Percentiles rank a stretch among this genome's conserved stretches.
phyloP scores from a whole-genome alignment of 2,329 filamentous ascomycete genomes.

The Cladosporium sp. region DNA sequence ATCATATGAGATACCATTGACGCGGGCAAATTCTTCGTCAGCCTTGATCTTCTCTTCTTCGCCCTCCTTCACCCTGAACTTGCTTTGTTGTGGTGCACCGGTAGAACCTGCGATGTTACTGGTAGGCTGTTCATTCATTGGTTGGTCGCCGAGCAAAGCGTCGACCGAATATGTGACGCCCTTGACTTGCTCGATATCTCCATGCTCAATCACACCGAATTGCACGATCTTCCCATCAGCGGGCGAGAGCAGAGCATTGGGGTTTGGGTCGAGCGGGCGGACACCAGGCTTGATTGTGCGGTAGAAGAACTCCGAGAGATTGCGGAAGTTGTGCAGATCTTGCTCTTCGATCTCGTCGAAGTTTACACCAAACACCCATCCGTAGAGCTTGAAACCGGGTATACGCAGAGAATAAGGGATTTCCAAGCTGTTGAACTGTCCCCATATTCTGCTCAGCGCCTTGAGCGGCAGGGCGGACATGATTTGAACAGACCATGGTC shows the following conservation, averaged over 20 bases:
- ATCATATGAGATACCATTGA: slow-evolving; percentile 96
- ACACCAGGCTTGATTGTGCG: slow-evolving; percentile 86
- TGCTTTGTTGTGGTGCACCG: slow-evolving; percentile 38
- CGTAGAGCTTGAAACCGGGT: slow-evolving; percentile 89
- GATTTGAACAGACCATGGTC: slow-evolving; percentile 89
- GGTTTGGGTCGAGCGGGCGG: slow-evolving; percentile 79
- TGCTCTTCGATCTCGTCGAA: slow-evolving; percentile 81
- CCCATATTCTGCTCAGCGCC: slow-evolving; percentile 85
- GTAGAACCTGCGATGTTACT: slow-evolving; percentile 39
- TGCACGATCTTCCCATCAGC: slow-evolving; percentile 89
- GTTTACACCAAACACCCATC: slow-evolving; percentile 87
- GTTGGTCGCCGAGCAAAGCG: slow-evolving; percentile 70
- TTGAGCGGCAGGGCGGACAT: slow-evolving; percentile 93
- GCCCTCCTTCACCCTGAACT: slow-evolving; percentile 38
- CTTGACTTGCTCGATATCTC: slow-evolving; percentile 97
- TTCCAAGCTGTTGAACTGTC: slow-evolving; percentile 83
- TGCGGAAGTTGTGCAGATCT: slow-evolving; percentile 86
- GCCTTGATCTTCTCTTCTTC: slow-evolving; percentile 68
- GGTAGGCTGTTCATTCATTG: slow-evolving; percentile 46
- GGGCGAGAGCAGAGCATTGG: slow-evolving; percentile 79
- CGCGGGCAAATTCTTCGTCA: slow-evolving; percentile 87
- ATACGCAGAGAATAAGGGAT: slow-evolving; percentile 86
- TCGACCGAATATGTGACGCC: slow-evolving; percentile 97
- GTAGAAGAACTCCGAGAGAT: slow-evolving; percentile 96
- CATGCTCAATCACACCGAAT: slow-evolving; percentile 86